phyloP scores from a whole-genome alignment of 2,329 filamentous ascomycete genomes.

The Onygenales sp. region DNA sequence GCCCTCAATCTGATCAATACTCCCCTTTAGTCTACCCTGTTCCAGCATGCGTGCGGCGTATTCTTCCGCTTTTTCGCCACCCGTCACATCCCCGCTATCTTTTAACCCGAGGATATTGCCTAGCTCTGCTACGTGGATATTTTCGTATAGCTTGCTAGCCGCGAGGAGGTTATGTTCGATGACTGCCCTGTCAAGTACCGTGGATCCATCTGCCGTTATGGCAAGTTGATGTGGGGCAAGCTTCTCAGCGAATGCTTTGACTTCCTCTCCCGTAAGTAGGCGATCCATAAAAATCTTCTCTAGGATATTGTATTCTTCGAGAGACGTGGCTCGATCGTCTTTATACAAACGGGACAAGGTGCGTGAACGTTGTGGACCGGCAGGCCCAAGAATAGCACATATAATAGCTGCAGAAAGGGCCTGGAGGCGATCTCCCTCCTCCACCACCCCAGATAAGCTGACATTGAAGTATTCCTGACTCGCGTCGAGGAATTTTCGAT shows the following conservation, averaged over 20 bases:
- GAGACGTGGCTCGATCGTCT: conserved; percentile 68
- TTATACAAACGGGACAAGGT: conserved; percentile 81
- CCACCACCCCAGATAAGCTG: conserved; percentile 66
- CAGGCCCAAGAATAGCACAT: conserved; percentile 85
- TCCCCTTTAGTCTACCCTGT: conserved; percentile 75
- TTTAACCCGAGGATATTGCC: conserved; percentile 69
- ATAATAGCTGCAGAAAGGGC: conserved; percentile 81
- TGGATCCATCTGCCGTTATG: conserved; percentile 79
- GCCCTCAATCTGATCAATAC: conserved; percentile 88
- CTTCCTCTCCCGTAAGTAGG: conserved; percentile 70
- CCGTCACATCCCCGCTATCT: conserved; percentile 30
- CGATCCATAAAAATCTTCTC: conserved; percentile 97
- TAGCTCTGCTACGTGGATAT: conserved; percentile 67
- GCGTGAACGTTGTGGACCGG: conserved; percentile 73
- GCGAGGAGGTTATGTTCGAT: conserved; percentile 93
- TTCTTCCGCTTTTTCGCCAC: conserved; percentile 70
- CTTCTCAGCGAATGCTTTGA: conserved; percentile 71
- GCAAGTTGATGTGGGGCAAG: conserved; percentile 84
- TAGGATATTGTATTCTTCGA: conserved; percentile 71
- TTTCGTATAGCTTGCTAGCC: conserved; percentile 68
- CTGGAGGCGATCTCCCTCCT: conserved; percentile 75
- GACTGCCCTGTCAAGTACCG: conserved; percentile 84
- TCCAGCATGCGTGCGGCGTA: conserved; percentile 95
- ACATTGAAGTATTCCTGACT: conserved; percentile 82
- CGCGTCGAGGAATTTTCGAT: conserved; percentile 80